Evolutionary conservation across 352 stramenopile species (phyloP).

Genomic region (Phytophthora idaei): DNA sequence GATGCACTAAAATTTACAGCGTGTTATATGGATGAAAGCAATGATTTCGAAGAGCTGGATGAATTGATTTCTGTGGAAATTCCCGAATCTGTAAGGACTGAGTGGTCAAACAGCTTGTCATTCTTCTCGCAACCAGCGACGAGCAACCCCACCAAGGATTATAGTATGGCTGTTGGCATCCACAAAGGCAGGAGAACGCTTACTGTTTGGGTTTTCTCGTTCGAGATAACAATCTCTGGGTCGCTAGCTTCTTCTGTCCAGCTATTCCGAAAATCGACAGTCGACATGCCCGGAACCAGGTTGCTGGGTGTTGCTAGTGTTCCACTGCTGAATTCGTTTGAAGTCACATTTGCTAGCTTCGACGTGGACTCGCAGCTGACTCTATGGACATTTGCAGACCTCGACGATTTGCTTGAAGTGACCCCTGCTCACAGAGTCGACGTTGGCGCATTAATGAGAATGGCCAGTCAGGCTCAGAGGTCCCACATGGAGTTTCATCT

Average conservation of each 20-base stretch:
- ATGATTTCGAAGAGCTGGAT: constrained; percentile 29
- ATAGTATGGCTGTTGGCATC: constrained; percentile 61
- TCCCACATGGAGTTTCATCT: constrained; percentile 49
- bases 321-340: constrained; percentile 54
- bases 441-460: constrained; percentile 41
- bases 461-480: constrained; percentile 20
- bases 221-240: constrained; percentile 25
- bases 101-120: constrained; percentile 53
- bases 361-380: constrained; percentile 42
- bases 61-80: constrained; percentile 43
- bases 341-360: constrained; percentile 54
- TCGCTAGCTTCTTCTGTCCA: constrained; percentile 28
- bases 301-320: constrained; percentile 46
- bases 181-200: constrained; percentile 41
- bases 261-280: constrained; percentile 50
- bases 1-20: constrained; percentile 19
- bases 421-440: constrained; percentile 48
- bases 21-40: constrained; percentile 40
- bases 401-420: constrained; percentile 53
- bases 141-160: constrained; percentile 55
- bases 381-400: constrained; percentile 66
- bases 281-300: constrained; percentile 39
- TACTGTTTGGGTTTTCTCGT: constrained; percentile 67
- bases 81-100: constrained; percentile 55
- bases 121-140: constrained; percentile 37